Evolutionary conservation across 2,329 filamentous ascomycete species (phyloP).

Genomic region (Aspergillus jensenii): DNA sequence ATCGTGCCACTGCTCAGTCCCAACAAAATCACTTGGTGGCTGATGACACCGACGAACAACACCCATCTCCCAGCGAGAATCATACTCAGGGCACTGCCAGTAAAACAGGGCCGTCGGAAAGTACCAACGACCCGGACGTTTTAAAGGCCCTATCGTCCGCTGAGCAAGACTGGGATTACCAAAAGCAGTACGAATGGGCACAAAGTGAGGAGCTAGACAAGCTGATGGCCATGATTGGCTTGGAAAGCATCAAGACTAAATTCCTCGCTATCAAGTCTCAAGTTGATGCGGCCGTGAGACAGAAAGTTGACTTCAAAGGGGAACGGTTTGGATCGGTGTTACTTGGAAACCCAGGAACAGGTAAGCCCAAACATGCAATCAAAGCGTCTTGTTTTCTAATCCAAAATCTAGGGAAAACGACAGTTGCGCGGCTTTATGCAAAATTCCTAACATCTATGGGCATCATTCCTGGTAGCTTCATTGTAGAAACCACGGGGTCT

Average conservation of each 20-base stretch:
- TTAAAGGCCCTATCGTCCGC: constrained; percentile 29
- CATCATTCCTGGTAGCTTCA: constrained; percentile 59
- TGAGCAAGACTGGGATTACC: constrained; percentile 59
- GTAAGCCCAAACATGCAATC: constrained; percentile 53
- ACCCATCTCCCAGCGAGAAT: neutral
- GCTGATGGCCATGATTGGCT: constrained; percentile 69
- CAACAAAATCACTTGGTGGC: neutral
- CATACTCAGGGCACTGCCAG: neutral
- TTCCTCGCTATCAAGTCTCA: constrained; percentile 64
- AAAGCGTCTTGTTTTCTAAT: constrained; percentile 44
- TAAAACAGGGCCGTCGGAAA: neutral
- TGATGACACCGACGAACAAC: neutral
- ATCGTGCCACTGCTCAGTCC: neutral
- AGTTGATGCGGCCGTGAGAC: constrained; percentile 61
- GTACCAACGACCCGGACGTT: neutral
- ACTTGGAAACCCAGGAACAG: constrained; percentile 74
- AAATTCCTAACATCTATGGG: constrained; percentile 63
- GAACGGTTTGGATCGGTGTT: constrained; percentile 65
- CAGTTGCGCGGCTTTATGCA: constrained; percentile 69
- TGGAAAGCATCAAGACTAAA: constrained; percentile 66
- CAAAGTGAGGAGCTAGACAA: constrained; percentile 57
- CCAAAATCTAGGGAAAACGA: constrained; percentile 63
- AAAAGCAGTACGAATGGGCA: constrained; percentile 56
- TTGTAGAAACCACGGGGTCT: constrained; percentile 69
- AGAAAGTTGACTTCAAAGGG: constrained; percentile 53